Conservation (phyloP, 805 yeast species). For the Wickerhamomyces kurtzmanii region DNA sequence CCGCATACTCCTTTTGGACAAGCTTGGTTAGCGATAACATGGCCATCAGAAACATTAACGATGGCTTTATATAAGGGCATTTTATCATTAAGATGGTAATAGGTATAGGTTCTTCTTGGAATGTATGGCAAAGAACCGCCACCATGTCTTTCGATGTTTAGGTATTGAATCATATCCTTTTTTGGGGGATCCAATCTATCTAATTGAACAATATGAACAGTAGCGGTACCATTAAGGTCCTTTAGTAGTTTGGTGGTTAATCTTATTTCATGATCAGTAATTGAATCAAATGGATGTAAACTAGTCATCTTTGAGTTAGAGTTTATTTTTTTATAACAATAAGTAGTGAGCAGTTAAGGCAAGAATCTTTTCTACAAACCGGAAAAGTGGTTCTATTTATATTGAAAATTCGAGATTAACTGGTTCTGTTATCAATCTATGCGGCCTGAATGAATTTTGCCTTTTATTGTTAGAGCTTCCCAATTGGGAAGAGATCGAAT, state of each 20-base stretch:
- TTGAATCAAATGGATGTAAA: constrained; percentile 50
- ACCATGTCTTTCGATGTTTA: constrained; percentile 58
- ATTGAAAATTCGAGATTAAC: too few relatives aligned
- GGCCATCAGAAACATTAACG: constrained; percentile 54
- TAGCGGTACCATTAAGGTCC: constrained; percentile 40
- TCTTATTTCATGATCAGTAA: constrained; percentile 47
- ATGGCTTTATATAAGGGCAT: constrained; percentile 59
- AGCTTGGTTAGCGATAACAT: constrained; percentile 44
- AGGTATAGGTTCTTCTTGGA: constrained; percentile 58
- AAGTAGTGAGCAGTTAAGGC: too few relatives aligned
- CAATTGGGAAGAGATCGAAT: too few relatives aligned
- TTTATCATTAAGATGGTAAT: constrained; percentile 48
- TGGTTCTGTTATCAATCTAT: too few relatives aligned
- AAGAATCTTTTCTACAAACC: too few relatives aligned
- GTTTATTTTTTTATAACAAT: too few relatives aligned
- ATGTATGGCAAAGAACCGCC: constrained; percentile 41
- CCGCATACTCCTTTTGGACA: constrained; percentile 59
- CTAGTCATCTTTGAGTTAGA: constrained; percentile 6
- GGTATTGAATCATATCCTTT: constrained; percentile 53
- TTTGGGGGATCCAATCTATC: constrained; percentile 77
- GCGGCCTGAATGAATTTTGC: too few relatives aligned
- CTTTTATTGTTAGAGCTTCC: too few relatives aligned
- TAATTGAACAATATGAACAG: constrained; percentile 54
- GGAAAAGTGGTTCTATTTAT: too few relatives aligned
- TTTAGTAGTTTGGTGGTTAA: constrained; percentile 51